phyloP scores from a whole-genome alignment of 2,329 filamentous ascomycete species.

The Fusarium haematococcum region DNA sequence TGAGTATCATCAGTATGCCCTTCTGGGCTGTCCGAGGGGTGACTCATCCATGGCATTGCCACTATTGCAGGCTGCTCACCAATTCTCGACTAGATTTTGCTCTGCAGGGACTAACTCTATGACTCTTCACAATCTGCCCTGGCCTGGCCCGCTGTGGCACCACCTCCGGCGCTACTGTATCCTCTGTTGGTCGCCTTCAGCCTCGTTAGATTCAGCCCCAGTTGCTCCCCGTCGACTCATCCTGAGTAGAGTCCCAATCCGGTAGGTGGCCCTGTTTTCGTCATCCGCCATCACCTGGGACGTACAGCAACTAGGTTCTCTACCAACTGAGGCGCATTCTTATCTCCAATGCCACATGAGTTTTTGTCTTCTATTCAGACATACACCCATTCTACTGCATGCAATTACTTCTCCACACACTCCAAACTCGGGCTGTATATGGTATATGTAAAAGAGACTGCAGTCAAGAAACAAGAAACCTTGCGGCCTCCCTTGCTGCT shows the following conservation, averaged over 20 bases:
- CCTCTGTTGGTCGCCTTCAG: neutral
- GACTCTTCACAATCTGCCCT: neutral
- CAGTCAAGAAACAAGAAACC: conserved; percentile 10
- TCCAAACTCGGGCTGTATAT: conserved; percentile 16
- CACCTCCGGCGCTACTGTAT: neutral
- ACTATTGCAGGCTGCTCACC: neutral
- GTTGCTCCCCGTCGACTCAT: conserved; percentile 37
- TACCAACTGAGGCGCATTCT: neutral
- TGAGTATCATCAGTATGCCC: neutral
- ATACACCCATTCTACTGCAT: neutral
- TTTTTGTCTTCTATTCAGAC: neutral
- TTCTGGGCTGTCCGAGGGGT: neutral
- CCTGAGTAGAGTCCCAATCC: conserved; percentile 28
- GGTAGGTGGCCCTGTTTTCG: conserved; percentile 14
- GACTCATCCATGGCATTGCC: neutral
- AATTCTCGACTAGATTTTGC: neutral
- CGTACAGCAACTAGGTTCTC: neutral
- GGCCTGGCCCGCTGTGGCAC: conserved; percentile 1
- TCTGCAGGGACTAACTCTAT: neutral
- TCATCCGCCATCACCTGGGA: neutral
- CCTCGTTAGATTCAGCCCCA: conserved; percentile 9
- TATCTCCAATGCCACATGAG: neutral
- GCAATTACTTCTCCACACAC: neutral
- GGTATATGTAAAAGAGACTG: conserved; percentile 20
- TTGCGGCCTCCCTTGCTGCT: conserved; percentile 11